phyloP scores from a whole-genome alignment of 352 stramenopile species.

The Phytophthora uliginosa region DNA sequence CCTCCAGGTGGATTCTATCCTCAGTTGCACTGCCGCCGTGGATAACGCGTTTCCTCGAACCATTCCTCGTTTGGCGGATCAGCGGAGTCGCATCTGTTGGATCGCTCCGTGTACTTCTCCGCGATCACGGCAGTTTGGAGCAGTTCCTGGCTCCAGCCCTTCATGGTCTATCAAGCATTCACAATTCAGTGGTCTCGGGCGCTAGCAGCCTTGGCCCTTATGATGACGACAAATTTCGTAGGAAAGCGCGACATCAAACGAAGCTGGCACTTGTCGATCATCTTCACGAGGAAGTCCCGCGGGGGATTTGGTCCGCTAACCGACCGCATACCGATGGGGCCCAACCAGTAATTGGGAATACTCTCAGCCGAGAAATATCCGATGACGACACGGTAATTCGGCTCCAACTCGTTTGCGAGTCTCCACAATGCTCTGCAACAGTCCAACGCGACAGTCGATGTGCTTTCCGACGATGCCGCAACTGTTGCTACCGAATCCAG shows the following conservation, averaged over 20 bases:
- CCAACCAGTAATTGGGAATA: conserved; percentile 11
- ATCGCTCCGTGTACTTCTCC: conserved; percentile 32
- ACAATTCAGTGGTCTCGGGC: not conserved
- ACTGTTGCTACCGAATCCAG: conserved; percentile 79
- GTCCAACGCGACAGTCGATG: conserved; percentile 56
- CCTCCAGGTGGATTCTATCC: conserved; percentile 26
- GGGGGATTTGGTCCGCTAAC: conserved; percentile 72
- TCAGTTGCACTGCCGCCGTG: conserved; percentile 20
- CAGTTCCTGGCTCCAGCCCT: conserved; percentile 41
- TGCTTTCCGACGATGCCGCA: conserved; percentile 60
- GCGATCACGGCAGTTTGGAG: conserved; percentile 38
- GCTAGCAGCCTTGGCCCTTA: conserved; percentile 30
- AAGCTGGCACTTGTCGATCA: conserved; percentile 64
- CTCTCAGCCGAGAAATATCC: conserved; percentile 10
- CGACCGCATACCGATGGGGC: conserved; percentile 19
- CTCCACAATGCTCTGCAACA: conserved; percentile 41
- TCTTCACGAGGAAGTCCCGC: conserved; percentile 47
- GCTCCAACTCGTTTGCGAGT: conserved; percentile 40
- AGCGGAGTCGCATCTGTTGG: conserved; percentile 3
- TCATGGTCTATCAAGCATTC: conserved; percentile 3
- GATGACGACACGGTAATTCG: not conserved
- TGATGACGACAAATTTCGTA: conserved; percentile 63
- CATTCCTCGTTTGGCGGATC: conserved; percentile 7
- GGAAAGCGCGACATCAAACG: conserved; percentile 67
- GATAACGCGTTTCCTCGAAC: conserved; percentile 10